phyloP scores from a whole-genome alignment of 2,329 filamentous ascomycete species.

The Fusarium sp. region DNA sequence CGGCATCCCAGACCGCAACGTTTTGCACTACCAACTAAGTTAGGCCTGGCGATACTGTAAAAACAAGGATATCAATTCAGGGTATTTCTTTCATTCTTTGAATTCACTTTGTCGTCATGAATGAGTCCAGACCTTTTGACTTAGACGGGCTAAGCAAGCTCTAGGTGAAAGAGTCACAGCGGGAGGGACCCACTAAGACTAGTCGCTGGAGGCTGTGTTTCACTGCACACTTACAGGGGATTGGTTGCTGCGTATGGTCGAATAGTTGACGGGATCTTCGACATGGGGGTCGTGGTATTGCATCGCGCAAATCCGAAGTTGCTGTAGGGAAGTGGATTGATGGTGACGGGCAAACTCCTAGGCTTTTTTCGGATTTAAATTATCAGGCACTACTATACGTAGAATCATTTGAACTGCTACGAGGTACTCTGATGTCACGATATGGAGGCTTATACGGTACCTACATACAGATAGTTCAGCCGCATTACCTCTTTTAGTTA shows the following conservation, averaged over 20 bases:
- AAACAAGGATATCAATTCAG: background rate
- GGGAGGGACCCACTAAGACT: slow-evolving; percentile 1
- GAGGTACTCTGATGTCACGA: background rate
- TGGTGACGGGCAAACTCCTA: slow-evolving; percentile 24
- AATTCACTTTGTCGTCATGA: slow-evolving; percentile 15
- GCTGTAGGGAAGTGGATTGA: background rate
- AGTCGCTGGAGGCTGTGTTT: slow-evolving; percentile 24
- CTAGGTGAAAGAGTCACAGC: slow-evolving; percentile 24
- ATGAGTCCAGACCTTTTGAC: background rate
- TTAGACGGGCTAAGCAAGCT: background rate
- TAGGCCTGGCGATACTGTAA: background rate
- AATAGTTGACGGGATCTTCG: background rate
- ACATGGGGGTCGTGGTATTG: background rate
- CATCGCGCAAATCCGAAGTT: slow-evolving; percentile 23
- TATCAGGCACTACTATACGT: background rate
- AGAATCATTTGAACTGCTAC: background rate
- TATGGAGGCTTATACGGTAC: background rate
- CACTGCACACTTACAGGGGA: background rate
- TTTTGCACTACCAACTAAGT: background rate
- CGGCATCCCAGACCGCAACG: background rate
- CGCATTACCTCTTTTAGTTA: background rate
- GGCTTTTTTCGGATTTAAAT: slow-evolving; percentile 7
- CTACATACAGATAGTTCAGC: background rate
- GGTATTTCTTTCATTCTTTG: background rate
- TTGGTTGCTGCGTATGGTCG: slow-evolving; percentile 6